Percentiles rank a stretch among this genome's conserved stretches.
Evolutionary conservation across 345 rosid genomes (phyloP).

Genomic region (Lenwebbia sp.): DNA sequence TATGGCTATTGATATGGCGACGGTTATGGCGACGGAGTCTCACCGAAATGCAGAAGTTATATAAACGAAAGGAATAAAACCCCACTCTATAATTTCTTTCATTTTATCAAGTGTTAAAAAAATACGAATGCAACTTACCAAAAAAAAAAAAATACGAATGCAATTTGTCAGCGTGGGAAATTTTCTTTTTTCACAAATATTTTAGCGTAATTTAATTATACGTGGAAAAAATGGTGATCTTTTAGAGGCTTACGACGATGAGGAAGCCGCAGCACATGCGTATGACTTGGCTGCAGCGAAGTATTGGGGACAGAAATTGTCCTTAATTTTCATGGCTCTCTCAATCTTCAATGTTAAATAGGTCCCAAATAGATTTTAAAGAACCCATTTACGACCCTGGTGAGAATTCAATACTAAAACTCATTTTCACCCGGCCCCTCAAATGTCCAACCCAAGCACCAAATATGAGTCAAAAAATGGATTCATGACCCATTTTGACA

Average conservation of each 20-base stretch:
- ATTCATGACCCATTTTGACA: too few relatives aligned
- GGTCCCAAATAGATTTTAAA: too few relatives aligned
- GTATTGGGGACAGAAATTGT: slow-evolving; percentile 85
- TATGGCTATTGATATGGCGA: neutral
- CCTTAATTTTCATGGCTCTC: slow-evolving; percentile 44
- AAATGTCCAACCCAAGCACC: too few relatives aligned
- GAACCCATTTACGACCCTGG: too few relatives aligned
- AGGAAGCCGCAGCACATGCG: slow-evolving; percentile 88
- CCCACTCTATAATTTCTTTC: neutral
- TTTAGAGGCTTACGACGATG: slow-evolving; percentile 79
- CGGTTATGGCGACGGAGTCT: too few relatives aligned
- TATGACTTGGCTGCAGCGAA: slow-evolving; percentile 93
- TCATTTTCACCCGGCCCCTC: too few relatives aligned
- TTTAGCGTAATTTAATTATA: neutral
- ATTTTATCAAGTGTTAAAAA: too few relatives aligned
- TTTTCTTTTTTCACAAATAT: neutral
- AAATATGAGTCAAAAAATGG: too few relatives aligned
- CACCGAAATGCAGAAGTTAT: neutral
- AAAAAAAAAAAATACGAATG: too few relatives aligned
- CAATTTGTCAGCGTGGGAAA: neutral
- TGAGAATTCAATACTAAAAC: too few relatives aligned
- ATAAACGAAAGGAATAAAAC: neutral
- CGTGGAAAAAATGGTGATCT: neutral
- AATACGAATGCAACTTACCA: too few relatives aligned
- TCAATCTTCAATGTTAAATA: too few relatives aligned